phyloP scores from a whole-genome alignment of 139 green algal genomes.

The Micromonas commoda region DNA sequence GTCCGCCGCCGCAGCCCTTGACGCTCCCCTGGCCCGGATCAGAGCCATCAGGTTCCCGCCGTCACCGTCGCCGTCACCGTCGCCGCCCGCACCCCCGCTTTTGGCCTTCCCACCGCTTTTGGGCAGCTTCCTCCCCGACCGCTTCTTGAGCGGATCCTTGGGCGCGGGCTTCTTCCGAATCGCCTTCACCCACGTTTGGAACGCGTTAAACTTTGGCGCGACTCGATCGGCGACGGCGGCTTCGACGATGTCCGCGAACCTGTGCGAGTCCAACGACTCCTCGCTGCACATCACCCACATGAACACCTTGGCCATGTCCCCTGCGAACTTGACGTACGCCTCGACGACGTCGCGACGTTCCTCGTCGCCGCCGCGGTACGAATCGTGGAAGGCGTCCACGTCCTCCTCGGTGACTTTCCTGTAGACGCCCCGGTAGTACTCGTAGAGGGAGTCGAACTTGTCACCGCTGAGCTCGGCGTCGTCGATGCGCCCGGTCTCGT shows the following conservation, averaged over 20 bases:
- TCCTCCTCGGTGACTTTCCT: conserved; percentile 60
- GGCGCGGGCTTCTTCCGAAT: conserved; percentile 4
- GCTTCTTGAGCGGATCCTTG: background rate
- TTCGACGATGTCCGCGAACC: conserved; percentile 70
- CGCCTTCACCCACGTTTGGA: background rate
- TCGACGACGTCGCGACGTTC: conserved; percentile 68
- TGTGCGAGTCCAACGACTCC: conserved; percentile 59
- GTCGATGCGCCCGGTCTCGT: conserved; percentile 67
- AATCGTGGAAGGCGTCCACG: conserved; percentile 48
- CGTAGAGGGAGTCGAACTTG: conserved; percentile 60
- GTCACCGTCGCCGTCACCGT: background rate
- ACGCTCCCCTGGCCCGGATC: background rate
- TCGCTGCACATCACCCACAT: conserved; percentile 75
- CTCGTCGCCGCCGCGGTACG: conserved; percentile 65
- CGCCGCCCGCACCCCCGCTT: background rate
- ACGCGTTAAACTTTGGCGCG: background rate
- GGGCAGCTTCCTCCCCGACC: background rate
- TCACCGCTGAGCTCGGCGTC: conserved; percentile 51
- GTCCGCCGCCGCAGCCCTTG: conserved; percentile 8
- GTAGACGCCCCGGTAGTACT: conserved; percentile 72
- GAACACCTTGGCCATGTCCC: conserved; percentile 77
- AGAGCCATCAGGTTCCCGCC: background rate
- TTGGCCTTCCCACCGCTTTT: background rate
- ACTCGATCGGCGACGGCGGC: conserved; percentile 47
- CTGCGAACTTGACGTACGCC: conserved; percentile 62